Percentiles rank a stretch among this genome's conserved stretches.
phyloP scores from a whole-genome alignment of 2,329 filamentous ascomycete genomes.

The Ophiostoma ulmi region DNA sequence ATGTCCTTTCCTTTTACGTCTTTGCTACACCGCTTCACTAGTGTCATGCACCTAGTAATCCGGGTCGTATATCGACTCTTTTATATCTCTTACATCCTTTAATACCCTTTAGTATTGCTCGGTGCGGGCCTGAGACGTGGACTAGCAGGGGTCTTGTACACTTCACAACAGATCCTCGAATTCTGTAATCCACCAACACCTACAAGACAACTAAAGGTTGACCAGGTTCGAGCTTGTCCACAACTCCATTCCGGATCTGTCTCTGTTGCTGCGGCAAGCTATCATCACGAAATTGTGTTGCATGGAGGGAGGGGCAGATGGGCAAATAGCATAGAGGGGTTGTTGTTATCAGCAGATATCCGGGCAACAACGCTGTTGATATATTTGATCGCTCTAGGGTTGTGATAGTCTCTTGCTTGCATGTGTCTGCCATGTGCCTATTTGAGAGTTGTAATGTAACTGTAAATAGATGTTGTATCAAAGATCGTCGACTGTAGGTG shows the following conservation, averaged over 20 bases:
- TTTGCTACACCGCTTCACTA: not conserved
- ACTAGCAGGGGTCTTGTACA: not conserved
- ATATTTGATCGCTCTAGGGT: not conserved
- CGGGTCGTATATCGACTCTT: not conserved
- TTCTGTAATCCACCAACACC: not conserved
- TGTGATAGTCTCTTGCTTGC: not conserved
- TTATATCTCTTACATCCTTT: not conserved
- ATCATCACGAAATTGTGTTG: not conserved
- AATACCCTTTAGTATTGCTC: not conserved
- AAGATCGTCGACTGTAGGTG: too few species aligned
- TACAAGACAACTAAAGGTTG: not conserved
- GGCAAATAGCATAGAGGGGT: not conserved
- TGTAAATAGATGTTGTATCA: too few species aligned
- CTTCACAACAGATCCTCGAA: not conserved
- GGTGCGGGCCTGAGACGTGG: not conserved
- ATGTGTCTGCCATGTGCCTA: too few species aligned
- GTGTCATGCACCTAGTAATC: not conserved
- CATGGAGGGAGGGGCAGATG: conserved; percentile 2
- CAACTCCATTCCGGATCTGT: not conserved
- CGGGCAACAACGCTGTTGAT: not conserved
- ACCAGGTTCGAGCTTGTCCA: not conserved
- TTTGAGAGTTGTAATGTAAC: too few species aligned
- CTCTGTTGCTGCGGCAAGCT: not conserved
- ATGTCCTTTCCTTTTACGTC: not conserved
- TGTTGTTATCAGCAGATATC: not conserved